Percentiles rank a stretch among this genome's conserved stretches.
Evolutionary conservation across 2,329 filamentous ascomycete species (phyloP).

Genomic region (Colletotrichum chrysophilum): DNA sequence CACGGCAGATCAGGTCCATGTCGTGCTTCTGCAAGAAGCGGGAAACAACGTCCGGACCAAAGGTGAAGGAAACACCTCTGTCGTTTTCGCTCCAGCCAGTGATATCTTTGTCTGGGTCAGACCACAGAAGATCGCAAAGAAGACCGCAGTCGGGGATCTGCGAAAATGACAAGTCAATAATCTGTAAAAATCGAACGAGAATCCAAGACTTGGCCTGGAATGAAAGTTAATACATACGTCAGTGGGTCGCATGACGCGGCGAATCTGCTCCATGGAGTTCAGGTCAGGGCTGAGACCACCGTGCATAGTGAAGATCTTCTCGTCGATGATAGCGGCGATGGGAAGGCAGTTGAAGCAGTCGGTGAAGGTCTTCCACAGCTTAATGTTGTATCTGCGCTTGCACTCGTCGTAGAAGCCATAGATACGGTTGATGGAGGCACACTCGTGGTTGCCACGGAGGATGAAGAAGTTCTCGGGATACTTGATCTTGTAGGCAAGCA

Average conservation of each 20-base stretch:
- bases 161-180: background rate
- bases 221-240: constrained; percentile 76
- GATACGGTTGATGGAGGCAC: constrained; percentile 97
- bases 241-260: constrained; percentile 97
- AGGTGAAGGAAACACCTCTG: constrained; percentile 97
- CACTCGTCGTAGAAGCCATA: constrained; percentile 99
- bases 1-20: constrained; percentile 99
- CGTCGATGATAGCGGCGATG: constrained; percentile 97
- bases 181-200: background rate
- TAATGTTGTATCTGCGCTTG: constrained; percentile 99
- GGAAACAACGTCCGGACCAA: constrained; percentile 95
- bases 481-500: constrained; percentile 99
- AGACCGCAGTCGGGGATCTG: constrained; percentile 98
- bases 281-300: constrained; percentile 95
- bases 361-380: constrained; percentile 99
- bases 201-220: constrained; percentile 4
- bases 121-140: constrained; percentile 97
- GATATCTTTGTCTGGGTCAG: constrained; percentile 98
- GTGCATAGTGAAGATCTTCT: constrained; percentile 99
- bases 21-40: constrained; percentile 98
- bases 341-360: constrained; percentile 99
- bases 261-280: constrained; percentile 99
- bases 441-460: constrained; percentile 97
- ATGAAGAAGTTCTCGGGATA: constrained; percentile 99
- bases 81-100: constrained; percentile 99